Base-by-base conservation (phyloP, 1,284 basidiomycete genomes). In the Ganoderma lucidum region DNA sequence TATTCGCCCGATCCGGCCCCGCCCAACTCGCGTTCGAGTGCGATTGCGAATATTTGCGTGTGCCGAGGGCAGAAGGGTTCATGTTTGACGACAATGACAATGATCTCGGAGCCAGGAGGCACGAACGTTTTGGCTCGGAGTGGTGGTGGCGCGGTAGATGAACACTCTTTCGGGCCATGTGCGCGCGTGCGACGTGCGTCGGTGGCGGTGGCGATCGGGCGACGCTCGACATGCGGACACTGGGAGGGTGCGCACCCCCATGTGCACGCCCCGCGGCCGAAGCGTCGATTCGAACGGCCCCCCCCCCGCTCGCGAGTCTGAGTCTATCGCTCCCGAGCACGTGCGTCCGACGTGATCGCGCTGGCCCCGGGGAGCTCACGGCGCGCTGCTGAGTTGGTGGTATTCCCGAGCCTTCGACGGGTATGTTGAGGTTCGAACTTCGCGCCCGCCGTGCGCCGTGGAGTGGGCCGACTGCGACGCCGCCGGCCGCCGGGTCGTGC, bases 231-330 rank as follows among this genome's bases (percentile, higher is more conserved):
- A 19, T 19, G 45, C 55, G 55, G 28, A 17, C 35, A 23, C 8
- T 32, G 56, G 19, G 35, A n/a, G 56, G 32, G 35, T 35, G 32
- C 28, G 55, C 56, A 35, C 35, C 30, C 56, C 56, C 56, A 59
- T 59, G 56, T 59, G 56, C 15, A 35, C 35, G 44, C 64, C 64
- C 64, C 64, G 64, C 64, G 23, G 35, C 32, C 62, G 48, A 51
- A 63, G 44, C 35, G 51, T 63, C 62, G 45, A 51, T 53, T 63
- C n/a, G 62, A 53, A 63, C 48, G 62, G 39, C 12, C 23, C 48
- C 48, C 48, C 48, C 48, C 28, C 48, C 48, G 48, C 23, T 12
- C 48, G 48, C 48, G 48, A 51, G 48, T 14, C 48, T 51, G 23
- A 51, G 48, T 28, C 48, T 28, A 51, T 51, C 45, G 19, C 19